Percentiles rank a stretch among this genome's conserved stretches.
Conservation (phyloP, 2,329 filamentous ascomycete genomes). For the Dactylellina parvicollis region DNA sequence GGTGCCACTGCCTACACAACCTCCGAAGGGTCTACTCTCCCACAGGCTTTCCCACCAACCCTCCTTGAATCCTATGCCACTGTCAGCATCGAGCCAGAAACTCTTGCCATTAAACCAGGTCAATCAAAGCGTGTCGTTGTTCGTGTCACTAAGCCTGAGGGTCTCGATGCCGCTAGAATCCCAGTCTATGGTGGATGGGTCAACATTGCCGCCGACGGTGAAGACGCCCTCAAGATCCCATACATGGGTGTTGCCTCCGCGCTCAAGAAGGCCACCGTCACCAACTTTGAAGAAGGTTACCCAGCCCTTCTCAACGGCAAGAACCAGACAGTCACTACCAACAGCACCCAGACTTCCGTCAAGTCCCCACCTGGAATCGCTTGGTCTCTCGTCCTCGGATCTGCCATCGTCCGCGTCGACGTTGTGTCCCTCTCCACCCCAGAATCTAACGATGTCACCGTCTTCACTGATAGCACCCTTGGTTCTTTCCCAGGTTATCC, state of each 20-base stretch:
- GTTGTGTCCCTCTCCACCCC: slow-evolving; percentile 36
- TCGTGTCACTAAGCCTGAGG: slow-evolving; percentile 61
- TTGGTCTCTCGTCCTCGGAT: slow-evolving; percentile 43
- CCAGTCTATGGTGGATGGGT: slow-evolving; percentile 65
- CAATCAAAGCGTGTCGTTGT: slow-evolving; percentile 60
- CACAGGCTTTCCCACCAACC: slow-evolving; percentile 55
- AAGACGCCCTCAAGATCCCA: slow-evolving; percentile 63
- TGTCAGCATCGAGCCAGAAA: slow-evolving; percentile 57
- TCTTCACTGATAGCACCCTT: slow-evolving; percentile 44
- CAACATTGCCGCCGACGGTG: slow-evolving; percentile 62
- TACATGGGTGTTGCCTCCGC: slow-evolving; percentile 58
- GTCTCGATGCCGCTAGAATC: slow-evolving; percentile 61
- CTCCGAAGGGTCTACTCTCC: slow-evolving; percentile 46
- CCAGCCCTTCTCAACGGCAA: slow-evolving; percentile 39
- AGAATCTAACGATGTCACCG: slow-evolving; percentile 34
- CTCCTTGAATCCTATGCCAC: slow-evolving; percentile 55
- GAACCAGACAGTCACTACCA: slow-evolving; percentile 23
- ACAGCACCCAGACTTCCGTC: slow-evolving; percentile 21
- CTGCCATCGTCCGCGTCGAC: slow-evolving; percentile 42
- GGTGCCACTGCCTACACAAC: slow-evolving; percentile 68
- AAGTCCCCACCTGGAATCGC: slow-evolving; percentile 23
- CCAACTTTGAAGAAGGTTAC: slow-evolving; percentile 42
- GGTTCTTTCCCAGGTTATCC: slow-evolving; percentile 48
- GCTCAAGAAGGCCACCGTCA: slow-evolving; percentile 49
- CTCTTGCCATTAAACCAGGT: slow-evolving; percentile 59